Percentiles rank a stretch among this genome's conserved stretches.
Evolutionary conservation across 2,329 filamentous ascomycete species (phyloP).

Genomic region (Venturiaceae sp.): DNA sequence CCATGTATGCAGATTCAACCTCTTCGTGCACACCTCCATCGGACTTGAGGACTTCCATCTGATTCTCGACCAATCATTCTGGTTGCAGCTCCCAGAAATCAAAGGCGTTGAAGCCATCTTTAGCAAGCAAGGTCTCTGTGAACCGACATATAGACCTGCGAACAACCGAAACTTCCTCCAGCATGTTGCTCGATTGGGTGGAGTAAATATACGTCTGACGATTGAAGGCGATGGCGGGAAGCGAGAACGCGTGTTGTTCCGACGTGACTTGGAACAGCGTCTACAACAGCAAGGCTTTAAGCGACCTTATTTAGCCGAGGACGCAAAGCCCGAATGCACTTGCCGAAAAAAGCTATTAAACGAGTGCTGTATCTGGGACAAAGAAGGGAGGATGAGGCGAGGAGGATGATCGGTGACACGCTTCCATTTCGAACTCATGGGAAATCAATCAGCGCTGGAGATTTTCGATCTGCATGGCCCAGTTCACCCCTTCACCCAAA

Average conservation of each 20-base stretch:
- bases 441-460: no score
- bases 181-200: conserved; percentile 10
- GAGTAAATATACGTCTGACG: conserved; percentile 10
- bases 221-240: conserved; percentile 9
- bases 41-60: conserved; percentile 11
- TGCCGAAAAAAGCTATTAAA: conserved; percentile 11
- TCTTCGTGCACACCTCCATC: conserved; percentile 1
- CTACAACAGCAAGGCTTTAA: conserved; percentile 5
- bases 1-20: no score
- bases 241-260: conserved; percentile 4
- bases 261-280: conserved; percentile 7
- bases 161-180: conserved; percentile 9
- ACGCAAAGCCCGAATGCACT: conserved; percentile 3
- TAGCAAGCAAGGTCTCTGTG: conserved; percentile 4
- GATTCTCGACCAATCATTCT: conserved; percentile 10
- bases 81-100: conserved; percentile 8
- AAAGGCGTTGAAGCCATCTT: conserved; percentile 8
- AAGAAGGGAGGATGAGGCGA: conserved; percentile 4
- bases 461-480: neutral
- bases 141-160: neutral
- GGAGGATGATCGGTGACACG: neutral
- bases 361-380: conserved; percentile 11
- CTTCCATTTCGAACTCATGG: no score
- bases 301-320: conserved; percentile 10
- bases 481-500: neutral